A percentile compares a stretch with the other conserved stretches of the same genome.
phyloP scores from a whole-genome alignment of 176 grass and related monocot species.

The Urochloa ruziziensis region DNA sequence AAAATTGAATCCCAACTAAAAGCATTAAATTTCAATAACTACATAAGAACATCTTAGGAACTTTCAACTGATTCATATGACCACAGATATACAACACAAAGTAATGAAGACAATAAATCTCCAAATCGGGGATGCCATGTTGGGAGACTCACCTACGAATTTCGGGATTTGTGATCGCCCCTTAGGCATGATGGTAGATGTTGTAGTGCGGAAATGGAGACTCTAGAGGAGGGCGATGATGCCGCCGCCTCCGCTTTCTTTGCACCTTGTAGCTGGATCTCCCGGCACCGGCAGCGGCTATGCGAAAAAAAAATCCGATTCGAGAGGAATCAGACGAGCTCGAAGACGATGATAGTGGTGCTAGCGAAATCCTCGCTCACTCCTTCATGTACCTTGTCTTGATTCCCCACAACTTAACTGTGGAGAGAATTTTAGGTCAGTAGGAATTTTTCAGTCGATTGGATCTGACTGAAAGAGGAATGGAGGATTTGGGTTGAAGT shows the following conservation, averaged over 20 bases:
- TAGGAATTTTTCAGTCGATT: background rate
- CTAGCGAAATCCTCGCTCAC: background rate
- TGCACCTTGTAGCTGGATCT: background rate
- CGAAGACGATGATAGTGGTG: background rate
- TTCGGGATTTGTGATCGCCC: background rate
- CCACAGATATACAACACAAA: background rate
- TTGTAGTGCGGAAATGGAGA: background rate
- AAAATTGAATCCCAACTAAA: background rate
- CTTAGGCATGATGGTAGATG: background rate
- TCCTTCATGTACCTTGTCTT: background rate
- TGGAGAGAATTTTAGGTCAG: background rate
- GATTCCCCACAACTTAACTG: background rate
- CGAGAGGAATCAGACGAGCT: background rate
- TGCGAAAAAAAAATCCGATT: background rate
- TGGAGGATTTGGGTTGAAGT: background rate
- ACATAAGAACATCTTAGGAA: background rate
- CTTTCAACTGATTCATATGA: background rate
- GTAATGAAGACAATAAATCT: rapidly evolving
- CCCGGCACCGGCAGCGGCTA: background rate
- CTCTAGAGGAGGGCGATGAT: background rate
- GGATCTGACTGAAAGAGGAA: background rate
- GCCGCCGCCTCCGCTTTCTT: background rate
- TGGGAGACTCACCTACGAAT: background rate
- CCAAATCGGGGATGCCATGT: background rate
- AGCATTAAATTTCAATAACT: background rate